Percentiles rank a stretch among this genome's conserved stretches.
phyloP scores from a whole-genome alignment of 805 yeast species.

The Candida xyloterini region DNA sequence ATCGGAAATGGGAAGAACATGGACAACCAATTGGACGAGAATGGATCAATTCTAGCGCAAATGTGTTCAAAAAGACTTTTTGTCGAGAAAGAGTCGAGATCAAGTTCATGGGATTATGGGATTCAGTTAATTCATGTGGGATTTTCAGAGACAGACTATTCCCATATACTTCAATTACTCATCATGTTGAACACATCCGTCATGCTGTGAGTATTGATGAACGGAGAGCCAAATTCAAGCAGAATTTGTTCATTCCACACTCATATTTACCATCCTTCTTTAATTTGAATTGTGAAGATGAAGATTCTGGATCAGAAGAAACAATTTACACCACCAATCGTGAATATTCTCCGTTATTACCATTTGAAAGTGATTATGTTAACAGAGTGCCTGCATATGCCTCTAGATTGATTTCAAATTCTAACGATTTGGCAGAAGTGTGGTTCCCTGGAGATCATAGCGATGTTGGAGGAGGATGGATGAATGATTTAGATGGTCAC shows the following conservation, averaged over 20 bases:
- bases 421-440: conserved; percentile 44
- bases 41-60: conserved; percentile 45
- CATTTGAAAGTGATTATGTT: conserved; percentile 10
- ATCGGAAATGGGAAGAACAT: conserved; percentile 57
- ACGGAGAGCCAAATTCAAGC: conserved; percentile 60
- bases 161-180: conserved; percentile 52
- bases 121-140: conserved; percentile 67
- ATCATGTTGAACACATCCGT: conserved; percentile 55
- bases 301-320: conserved; percentile 1
- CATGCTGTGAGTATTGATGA: conserved; percentile 71
- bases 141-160: conserved; percentile 53
- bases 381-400: conserved; percentile 24
- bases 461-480: conserved; percentile 71
- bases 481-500: conserved; percentile 42
- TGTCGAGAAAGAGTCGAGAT: conserved; percentile 41
- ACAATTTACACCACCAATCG: not conserved
- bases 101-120: conserved; percentile 66
- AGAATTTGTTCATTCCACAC: conserved; percentile 48
- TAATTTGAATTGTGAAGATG: conserved; percentile 12
- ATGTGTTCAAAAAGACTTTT: conserved; percentile 55
- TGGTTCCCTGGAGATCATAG: conserved; percentile 73
- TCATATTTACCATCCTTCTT: conserved; percentile 33
- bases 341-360: conserved; percentile 1
- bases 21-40: conserved; percentile 45
- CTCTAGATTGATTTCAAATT: conserved; percentile 6